phyloP scores from a whole-genome alignment of 495 filamentous ascomycete genomes.

The Aspergillus asperescens region DNA sequence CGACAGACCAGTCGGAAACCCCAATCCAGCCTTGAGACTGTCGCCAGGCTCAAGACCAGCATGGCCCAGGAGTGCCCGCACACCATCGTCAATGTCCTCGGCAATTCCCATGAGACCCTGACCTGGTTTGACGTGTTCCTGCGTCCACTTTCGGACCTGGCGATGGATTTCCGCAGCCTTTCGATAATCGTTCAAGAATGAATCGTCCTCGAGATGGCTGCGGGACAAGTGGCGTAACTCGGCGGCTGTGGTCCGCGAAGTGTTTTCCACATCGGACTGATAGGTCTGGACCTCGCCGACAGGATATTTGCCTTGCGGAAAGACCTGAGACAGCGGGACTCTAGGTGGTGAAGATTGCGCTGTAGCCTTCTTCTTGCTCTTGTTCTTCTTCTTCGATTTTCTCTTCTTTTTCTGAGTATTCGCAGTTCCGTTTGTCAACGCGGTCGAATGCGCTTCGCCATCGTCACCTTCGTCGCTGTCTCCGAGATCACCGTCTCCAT shows the following conservation, averaged over 20 bases:
- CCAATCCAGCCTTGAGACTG: conserved; percentile 53
- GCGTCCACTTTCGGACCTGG: conserved; percentile 55
- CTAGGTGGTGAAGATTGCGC: conserved; percentile 53
- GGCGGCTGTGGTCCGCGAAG: conserved; percentile 53
- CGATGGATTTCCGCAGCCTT: conserved; percentile 58
- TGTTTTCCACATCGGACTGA: conserved; percentile 42
- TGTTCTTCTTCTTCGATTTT: conserved; percentile 36
- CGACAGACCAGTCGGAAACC: conserved; percentile 58
- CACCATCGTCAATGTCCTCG: conserved; percentile 56
- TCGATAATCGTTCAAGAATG: conserved; percentile 54
- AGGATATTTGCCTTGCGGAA: conserved; percentile 47
- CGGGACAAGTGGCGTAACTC: conserved; percentile 51
- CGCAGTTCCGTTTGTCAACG: conserved; percentile 16
- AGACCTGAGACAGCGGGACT: conserved; percentile 47
- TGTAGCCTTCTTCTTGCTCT: conserved; percentile 46
- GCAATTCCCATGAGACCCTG: conserved; percentile 55
- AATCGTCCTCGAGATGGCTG: conserved; percentile 46
- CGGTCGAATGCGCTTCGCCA: conserved; percentile 50
- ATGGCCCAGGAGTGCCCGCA: conserved; percentile 52
- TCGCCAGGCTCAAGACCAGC: conserved; percentile 55
- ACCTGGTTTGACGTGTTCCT: conserved; percentile 52
- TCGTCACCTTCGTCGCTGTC: conserved; percentile 49
- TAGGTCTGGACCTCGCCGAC: conserved; percentile 49
- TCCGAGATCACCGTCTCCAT: conserved; percentile 36
- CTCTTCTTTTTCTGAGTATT: conserved; percentile 51